Conservation (phyloP, 1,284 basidiomycete species). For the Moesziomyces antarcticus region DNA sequence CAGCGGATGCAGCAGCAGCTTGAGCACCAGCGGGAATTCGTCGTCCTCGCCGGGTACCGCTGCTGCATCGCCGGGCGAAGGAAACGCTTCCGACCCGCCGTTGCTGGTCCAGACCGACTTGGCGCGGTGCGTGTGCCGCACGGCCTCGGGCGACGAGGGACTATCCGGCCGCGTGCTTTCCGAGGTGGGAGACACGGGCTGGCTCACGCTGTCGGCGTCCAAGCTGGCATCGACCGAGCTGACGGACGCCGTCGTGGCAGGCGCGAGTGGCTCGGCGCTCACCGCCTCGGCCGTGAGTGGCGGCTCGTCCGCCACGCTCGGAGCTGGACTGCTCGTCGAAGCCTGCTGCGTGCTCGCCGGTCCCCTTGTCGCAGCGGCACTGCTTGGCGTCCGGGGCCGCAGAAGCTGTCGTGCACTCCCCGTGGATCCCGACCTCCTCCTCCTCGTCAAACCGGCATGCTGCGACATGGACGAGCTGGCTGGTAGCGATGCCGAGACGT, state of each 20-base stretch:
- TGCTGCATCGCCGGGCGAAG: background rate
- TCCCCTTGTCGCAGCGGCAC: constrained; percentile 1
- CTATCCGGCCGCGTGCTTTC: constrained; percentile 28
- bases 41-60: constrained; percentile 29
- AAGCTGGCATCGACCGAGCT: background rate
- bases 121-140: background rate
- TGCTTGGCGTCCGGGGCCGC: constrained; percentile 27
- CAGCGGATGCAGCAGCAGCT: constrained; percentile 58
- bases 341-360: background rate
- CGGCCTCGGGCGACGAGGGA: constrained; percentile 1
- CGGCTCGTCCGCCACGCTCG: background rate
- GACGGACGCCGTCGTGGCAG: background rate
- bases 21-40: constrained; percentile 48
- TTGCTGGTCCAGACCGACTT: background rate
- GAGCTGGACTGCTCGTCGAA: background rate
- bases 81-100: background rate
- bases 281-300: background rate
- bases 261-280: no score
- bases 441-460: constrained; percentile 17
- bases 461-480: constrained; percentile 20
- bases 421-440: constrained; percentile 22
- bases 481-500: constrained; percentile 9
- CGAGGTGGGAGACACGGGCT: constrained; percentile 17
- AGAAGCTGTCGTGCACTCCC: constrained; percentile 33
- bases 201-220: constrained; percentile 11